Evolutionary conservation across 192 early-diverging fungal genomes (phyloP).

Genomic region (Podila epigama): DNA sequence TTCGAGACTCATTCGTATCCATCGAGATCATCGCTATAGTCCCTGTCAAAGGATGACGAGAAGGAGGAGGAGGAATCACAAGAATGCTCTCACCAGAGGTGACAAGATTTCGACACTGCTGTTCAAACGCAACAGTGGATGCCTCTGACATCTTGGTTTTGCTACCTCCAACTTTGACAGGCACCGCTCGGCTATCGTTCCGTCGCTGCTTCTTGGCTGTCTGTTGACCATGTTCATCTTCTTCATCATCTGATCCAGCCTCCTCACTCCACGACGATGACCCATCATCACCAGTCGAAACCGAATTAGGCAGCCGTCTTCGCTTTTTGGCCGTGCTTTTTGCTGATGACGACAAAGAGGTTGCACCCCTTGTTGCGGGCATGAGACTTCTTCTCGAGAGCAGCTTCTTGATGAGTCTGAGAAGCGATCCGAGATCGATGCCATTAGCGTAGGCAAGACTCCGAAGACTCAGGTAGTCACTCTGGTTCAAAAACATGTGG

Average conservation of each 20-base stretch:
- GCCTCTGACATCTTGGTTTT: neutral
- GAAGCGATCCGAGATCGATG: constrained; percentile 39
- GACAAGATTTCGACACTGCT: constrained; percentile 4
- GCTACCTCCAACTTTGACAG: constrained; percentile 1
- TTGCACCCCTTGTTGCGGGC: neutral
- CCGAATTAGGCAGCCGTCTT: too few species aligned
- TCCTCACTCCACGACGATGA: too few species aligned
- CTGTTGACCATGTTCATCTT: neutral
- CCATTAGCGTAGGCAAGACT: constrained; percentile 54
- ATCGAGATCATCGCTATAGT: too few species aligned
- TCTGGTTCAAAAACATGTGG: constrained; percentile 60
- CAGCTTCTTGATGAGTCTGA: constrained; percentile 35
- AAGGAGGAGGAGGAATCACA: constrained; percentile 16
- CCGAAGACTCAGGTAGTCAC: constrained; percentile 52
- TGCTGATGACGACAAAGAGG: neutral
- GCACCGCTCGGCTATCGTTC: constrained; percentile 15
- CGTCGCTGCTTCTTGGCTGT: constrained; percentile 24
- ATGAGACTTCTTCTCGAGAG: constrained; percentile 26
- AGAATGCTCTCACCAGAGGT: constrained; percentile 12
- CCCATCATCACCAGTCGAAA: neutral
- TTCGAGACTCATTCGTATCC: neutral
- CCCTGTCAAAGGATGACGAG: too few species aligned
- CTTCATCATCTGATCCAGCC: too few species aligned
- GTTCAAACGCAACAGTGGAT: neutral
- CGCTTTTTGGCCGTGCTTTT: constrained; percentile 8